Percentiles rank a stretch among this genome's conserved stretches.
These are phyloP conservation scores for Cordyceps javanica DNA, from an alignment of 2,329 filamentous ascomycete genomes.

Conservation along the genomic window DNA sequence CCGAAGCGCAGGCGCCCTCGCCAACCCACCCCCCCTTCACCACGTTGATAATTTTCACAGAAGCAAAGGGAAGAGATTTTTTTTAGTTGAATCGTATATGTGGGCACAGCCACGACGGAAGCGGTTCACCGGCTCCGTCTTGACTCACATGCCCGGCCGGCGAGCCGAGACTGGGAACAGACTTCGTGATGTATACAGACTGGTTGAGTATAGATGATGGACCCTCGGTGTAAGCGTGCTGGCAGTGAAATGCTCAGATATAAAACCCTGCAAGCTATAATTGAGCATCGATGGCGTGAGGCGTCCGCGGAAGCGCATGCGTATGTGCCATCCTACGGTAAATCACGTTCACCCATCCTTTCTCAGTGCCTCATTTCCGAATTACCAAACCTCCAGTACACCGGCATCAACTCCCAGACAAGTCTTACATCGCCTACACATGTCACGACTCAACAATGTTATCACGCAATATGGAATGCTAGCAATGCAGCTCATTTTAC, in stretches of 20 bases:
- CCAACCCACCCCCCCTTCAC: not conserved
- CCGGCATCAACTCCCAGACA: too few species aligned
- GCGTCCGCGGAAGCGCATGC: not conserved
- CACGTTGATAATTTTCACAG: too few species aligned
- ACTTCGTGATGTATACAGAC: too few species aligned
- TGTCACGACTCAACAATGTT: not conserved
- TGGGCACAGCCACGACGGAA: not conserved
- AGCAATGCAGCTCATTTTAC: constrained; percentile 9
- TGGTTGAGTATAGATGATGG: too few species aligned
- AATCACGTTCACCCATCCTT: not conserved
- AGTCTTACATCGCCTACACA: too few species aligned
- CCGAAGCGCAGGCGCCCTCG: not conserved
- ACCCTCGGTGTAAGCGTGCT: too few species aligned
- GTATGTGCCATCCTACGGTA: not conserved
- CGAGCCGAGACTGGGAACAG: too few species aligned
- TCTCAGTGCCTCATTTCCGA: not conserved
- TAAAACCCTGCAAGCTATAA: too few species aligned
- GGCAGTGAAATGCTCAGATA: too few species aligned
- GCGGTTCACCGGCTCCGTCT: not conserved
- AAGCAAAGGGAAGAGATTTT: not conserved
- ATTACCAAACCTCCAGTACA: not conserved
- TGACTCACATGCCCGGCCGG: not conserved
- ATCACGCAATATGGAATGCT: not conserved
- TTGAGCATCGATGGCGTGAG: not conserved
- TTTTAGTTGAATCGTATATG: too few species aligned